Evolutionary conservation across 257 asterid genomes (phyloP).

Genomic region (Thymus quinquecostatus): DNA sequence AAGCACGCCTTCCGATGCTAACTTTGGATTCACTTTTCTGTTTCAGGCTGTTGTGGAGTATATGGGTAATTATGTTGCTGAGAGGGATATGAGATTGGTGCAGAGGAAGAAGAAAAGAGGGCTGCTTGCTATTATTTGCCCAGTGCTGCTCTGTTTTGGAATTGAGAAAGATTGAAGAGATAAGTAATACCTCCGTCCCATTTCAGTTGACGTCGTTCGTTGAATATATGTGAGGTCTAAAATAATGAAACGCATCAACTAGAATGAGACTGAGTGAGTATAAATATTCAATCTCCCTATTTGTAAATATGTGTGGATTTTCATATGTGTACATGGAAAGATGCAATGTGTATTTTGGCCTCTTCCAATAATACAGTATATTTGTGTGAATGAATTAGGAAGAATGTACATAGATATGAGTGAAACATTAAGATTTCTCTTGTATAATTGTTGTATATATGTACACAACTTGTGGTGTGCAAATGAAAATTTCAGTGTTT

Average conservation of each 20-base stretch:
- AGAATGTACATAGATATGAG: conserved; percentile 26
- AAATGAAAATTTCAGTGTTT: too few relatives aligned
- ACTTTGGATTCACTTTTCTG: conserved; percentile 4
- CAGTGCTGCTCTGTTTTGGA: conserved; percentile 57
- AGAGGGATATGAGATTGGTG: conserved; percentile 39
- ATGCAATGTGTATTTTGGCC: conserved; percentile 13
- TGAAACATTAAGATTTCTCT: not conserved
- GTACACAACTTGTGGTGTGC: not conserved
- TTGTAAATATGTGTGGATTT: conserved; percentile 21
- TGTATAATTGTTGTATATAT: not conserved
- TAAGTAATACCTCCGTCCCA: not conserved
- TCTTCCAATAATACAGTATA: not conserved
- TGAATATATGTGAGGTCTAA: too few relatives aligned
- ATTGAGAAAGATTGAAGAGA: conserved; percentile 32
- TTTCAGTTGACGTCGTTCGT: too few relatives aligned
- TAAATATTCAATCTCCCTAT: conserved; percentile 15
- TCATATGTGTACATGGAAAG: not conserved
- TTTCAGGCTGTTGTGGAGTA: conserved; percentile 66
- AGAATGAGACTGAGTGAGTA: not conserved
- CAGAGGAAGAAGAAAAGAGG: conserved; percentile 46
- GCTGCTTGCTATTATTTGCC: conserved; percentile 49
- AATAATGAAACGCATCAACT: too few relatives aligned
- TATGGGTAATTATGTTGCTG: conserved; percentile 59
- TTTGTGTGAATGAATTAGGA: not conserved
- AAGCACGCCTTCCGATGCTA: not conserved